Evolutionary conservation across 2,329 filamentous ascomycete species (phyloP), one percentile per base, ranked within the genome.

Genomic region (Sporothrix humicola): DNA sequence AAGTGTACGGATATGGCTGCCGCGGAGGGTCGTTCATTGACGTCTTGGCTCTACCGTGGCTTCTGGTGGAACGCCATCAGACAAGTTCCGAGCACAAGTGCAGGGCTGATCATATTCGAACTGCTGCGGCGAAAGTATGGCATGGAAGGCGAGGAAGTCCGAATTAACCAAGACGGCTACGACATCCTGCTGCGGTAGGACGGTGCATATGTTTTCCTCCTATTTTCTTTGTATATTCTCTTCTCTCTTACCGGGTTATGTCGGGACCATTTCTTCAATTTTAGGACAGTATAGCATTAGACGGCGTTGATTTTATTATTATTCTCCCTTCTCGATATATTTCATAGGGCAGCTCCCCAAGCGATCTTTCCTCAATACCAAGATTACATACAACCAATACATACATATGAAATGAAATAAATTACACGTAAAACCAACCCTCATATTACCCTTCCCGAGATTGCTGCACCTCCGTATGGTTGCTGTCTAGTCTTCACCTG

Each of bases 91-190:
- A 93, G 91, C 79, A 94, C 92, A 1, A 92, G 90, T 74, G 92
- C 92, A 0, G 92, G 92, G 0, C 80, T 95, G 74, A 93, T 95
- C 77, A 92, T 93, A 23, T 95, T 95, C 79, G 92, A 95, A 82
- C 79, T 95, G 61, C 89, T 94, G 52, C 84, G 92, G 73, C 85
- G 92, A 50, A 93, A 93, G 81, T 94, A 93, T 77, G 90, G 90
- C 1, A 84, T 88, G 73, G 86, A 87, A 1, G 85, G 85, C 20
- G 90, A 91, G 69, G 87, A 87, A 77, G 89, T 90, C 75, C 86
- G 85, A 77, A 93, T 92, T 71, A 87, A 86, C 68, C 88, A 89
- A 79, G 91, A 92, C 76, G 90, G 91, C 1, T 92, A 92, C 77
- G 90, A 93, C 77, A 93, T 94, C 77, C 78, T 93, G 75, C 83